Percentiles rank a stretch among this genome's conserved stretches.
These are phyloP conservation scores for Fusarium abutilonis DNA, from an alignment of 2,329 filamentous ascomycete species.

Conservation along the genomic window DNA sequence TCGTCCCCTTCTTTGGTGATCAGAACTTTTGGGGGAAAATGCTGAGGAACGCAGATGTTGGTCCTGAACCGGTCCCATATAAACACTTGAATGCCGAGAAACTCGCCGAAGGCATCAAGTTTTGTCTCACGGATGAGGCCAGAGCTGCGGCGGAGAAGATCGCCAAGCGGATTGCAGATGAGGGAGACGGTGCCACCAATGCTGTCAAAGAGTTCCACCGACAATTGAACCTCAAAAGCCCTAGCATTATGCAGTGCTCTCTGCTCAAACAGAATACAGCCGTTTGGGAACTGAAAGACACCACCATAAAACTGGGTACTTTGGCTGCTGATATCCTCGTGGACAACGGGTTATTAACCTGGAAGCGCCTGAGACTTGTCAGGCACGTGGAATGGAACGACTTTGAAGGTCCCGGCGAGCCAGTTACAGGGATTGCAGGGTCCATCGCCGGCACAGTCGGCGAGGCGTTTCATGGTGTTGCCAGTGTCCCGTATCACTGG, in stretches of 20 bases:
- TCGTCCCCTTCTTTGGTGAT: conserved; percentile 83
- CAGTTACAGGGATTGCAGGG: conserved; percentile 71
- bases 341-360: conserved; percentile 67
- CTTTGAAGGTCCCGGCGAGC: conserved; percentile 79
- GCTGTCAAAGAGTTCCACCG: conserved; percentile 74
- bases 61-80: conserved; percentile 73
- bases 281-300: conserved; percentile 72
- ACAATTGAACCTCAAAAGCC: conserved; percentile 62
- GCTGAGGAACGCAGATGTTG: conserved; percentile 70
- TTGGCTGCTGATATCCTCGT: conserved; percentile 73
- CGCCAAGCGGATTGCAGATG: conserved; percentile 67
- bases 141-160: conserved; percentile 66
- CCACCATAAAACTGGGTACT: conserved; percentile 67
- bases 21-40: conserved; percentile 82
- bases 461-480: conserved; percentile 70
- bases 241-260: conserved; percentile 70
- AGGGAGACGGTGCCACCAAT: conserved; percentile 75
- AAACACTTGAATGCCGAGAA: conserved; percentile 71
- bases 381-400: conserved; percentile 80
- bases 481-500: conserved; percentile 70
- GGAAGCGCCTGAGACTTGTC: conserved; percentile 70
- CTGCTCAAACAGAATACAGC: conserved; percentile 71
- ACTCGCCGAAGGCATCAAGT: conserved; percentile 75
- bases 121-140: conserved; percentile 71
- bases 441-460: conserved; percentile 68